phyloP scores from a whole-genome alignment of 225 moss, liverwort and hornwort genomes.

The Marchantia polymorpha region DNA sequence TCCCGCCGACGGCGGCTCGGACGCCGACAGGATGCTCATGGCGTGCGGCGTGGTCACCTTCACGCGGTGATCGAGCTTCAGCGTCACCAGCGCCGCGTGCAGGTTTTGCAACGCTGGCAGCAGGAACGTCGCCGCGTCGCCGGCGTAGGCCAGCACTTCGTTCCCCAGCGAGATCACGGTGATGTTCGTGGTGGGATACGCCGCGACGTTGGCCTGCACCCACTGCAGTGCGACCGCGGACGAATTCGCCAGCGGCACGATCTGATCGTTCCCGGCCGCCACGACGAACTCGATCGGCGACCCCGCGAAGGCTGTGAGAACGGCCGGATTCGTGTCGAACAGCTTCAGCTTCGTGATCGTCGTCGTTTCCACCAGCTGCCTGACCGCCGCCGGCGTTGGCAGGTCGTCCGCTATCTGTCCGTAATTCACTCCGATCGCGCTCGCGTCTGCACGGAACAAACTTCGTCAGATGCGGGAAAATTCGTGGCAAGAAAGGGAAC shows the following conservation, averaged over 20 bases:
- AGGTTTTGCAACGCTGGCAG: conserved; percentile 60
- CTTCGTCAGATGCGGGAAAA: neutral
- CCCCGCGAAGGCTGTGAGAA: conserved; percentile 56
- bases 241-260: conserved; percentile 40
- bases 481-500: too few relatives aligned
- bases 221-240: conserved; percentile 44
- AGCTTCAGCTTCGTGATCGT: conserved; percentile 52
- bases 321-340: conserved; percentile 38
- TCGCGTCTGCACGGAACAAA: conserved; percentile 12
- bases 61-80: conserved; percentile 46
- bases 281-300: conserved; percentile 54
- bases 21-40: conserved; percentile 45
- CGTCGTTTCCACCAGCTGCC: conserved; percentile 41
- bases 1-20: conserved; percentile 64
- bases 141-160: conserved; percentile 58
- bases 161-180: conserved; percentile 60
- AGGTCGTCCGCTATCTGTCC: conserved; percentile 61
- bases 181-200: conserved; percentile 61
- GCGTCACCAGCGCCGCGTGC: conserved; percentile 40
- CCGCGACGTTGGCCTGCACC: conserved; percentile 36
- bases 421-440: conserved; percentile 58
- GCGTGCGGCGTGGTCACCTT: conserved; percentile 63
- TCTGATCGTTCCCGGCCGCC: conserved; percentile 43
- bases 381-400: conserved; percentile 39
- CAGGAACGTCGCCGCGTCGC: conserved; percentile 38